phyloP scores from a whole-genome alignment of 768 basidiomycete genomes.

The Zangia roseola region DNA sequence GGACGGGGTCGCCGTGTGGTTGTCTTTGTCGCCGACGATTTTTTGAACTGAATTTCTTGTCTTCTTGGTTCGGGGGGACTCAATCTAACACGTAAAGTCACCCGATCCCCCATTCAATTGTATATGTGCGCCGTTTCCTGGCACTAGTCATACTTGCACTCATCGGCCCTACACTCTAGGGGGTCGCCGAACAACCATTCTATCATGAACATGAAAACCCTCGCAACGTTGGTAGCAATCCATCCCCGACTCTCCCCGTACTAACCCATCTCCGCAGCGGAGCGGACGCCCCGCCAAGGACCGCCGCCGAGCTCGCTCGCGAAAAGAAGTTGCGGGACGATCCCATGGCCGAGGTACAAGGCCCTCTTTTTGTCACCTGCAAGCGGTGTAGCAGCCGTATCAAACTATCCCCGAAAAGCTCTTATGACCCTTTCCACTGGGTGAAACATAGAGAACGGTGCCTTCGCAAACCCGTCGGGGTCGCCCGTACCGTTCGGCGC shows the following conservation, averaged over 20 bases:
- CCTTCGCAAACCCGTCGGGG: slow-evolving; percentile 41
- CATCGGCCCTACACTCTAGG: slow-evolving; percentile 23
- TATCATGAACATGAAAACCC: slow-evolving; percentile 25
- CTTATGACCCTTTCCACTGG: slow-evolving; percentile 70
- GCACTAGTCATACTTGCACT: slow-evolving; percentile 12
- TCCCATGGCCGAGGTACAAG: slow-evolving; percentile 50
- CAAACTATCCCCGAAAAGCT: slow-evolving; percentile 66
- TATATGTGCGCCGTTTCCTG: slow-evolving; percentile 23
- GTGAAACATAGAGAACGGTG: slow-evolving; percentile 60
- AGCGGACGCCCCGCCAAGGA: slow-evolving; percentile 31
- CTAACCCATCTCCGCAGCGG: slow-evolving; percentile 22
- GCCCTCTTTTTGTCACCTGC: slow-evolving; percentile 53
- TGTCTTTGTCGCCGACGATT: slow-evolving; percentile 18
- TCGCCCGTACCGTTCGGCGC: slow-evolving; percentile 13
- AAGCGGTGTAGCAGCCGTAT: slow-evolving; percentile 53
- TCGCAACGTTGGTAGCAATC: slow-evolving; percentile 20
- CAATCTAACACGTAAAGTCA: slow-evolving; percentile 13
- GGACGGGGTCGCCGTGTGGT: slow-evolving; percentile 6
- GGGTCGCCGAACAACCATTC: slow-evolving; percentile 23
- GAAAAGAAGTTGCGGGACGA: slow-evolving; percentile 54
- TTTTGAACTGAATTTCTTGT: slow-evolving; percentile 11
- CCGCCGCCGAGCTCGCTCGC: slow-evolving; percentile 45
- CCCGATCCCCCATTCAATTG: neutral
- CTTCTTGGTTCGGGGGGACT: slow-evolving; percentile 14
- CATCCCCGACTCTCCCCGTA: neutral